These are phyloP conservation scores for Russula sp. DNA, from an alignment of 768 basidiomycete genomes.

Conservation along the genomic window DNA sequence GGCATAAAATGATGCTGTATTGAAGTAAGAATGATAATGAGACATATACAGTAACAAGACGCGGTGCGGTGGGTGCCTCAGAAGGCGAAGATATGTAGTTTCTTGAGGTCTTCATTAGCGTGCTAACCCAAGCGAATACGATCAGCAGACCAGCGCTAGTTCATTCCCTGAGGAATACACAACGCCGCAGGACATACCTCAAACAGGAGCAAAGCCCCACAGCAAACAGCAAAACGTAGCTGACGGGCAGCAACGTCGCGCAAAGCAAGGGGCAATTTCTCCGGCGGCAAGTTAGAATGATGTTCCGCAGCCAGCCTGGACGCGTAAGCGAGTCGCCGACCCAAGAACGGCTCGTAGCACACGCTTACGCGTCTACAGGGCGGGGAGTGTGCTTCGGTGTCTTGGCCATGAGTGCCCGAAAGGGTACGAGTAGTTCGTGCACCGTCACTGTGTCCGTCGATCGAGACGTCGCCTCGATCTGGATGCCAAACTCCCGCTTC, in stretches of 20 bases:
- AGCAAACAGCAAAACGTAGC: constrained; percentile 2
- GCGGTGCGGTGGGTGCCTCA: not conserved
- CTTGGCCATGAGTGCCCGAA: constrained; percentile 1
- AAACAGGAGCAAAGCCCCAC: constrained; percentile 9
- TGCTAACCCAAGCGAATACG: not conserved
- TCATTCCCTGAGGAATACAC: not conserved
- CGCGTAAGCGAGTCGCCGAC: constrained; percentile 8
- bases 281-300: not conserved
- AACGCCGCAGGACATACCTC: not conserved
- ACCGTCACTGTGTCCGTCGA: constrained; percentile 1
- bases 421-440: constrained; percentile 7
- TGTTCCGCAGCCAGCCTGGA: not conserved
- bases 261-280: constrained; percentile 6
- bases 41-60: not conserved
- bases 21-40: not conserved
- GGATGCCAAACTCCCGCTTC: constrained; percentile 2
- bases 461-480: constrained; percentile 1
- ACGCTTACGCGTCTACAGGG: constrained; percentile 1
- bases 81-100: constrained; percentile 10
- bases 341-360: not conserved
- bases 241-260: not conserved
- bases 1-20: too few species aligned
- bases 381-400: not conserved
- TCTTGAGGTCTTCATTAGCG: not conserved
- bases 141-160: not conserved